A percentile compares a stretch with the other conserved stretches of the same genome.
Evolutionary conservation across 163 green algal genomes (phyloP).

Genomic region (Volvox carteri): DNA sequence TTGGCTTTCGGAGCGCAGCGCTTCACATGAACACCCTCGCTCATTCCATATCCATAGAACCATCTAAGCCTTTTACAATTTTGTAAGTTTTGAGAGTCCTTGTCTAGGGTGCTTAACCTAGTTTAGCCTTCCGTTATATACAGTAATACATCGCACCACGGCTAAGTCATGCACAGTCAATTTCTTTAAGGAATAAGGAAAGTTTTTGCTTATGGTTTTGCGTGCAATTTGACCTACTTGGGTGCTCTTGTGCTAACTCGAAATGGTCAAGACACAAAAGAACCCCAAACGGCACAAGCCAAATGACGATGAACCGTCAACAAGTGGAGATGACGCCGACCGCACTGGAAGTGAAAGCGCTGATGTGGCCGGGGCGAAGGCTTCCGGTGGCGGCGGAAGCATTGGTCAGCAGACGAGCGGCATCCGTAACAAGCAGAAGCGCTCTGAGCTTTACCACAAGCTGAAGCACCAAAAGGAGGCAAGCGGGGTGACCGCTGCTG

Average conservation of each 20-base stretch:
- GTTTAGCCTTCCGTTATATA: too few species aligned
- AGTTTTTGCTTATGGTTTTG: too few species aligned
- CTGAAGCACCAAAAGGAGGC: conserved; percentile 73
- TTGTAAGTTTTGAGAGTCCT: too few species aligned
- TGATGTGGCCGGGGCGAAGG: not conserved
- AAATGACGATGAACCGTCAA: conserved; percentile 31
- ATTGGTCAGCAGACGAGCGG: conserved; percentile 86
- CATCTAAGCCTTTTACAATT: too few species aligned
- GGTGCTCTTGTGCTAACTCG: not conserved
- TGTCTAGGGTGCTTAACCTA: too few species aligned
- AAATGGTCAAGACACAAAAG: conserved; percentile 23
- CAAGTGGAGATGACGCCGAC: not conserved
- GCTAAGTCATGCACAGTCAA: too few species aligned
- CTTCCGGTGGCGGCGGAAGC: conserved; percentile 39
- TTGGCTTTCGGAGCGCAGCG: too few species aligned
- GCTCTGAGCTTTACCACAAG: conserved; percentile 85
- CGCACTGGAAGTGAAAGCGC: not conserved
- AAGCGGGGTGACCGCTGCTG: not conserved
- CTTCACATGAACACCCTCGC: too few species aligned
- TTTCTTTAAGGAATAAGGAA: too few species aligned
- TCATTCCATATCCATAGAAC: too few species aligned
- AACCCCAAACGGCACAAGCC: conserved; percentile 29
- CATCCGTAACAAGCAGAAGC: conserved; percentile 92
- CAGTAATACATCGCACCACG: too few species aligned
- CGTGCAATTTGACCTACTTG: too few species aligned